Evolutionary conservation across 2,329 filamentous ascomycete species (phyloP).

Genomic region (Xylariaceae sp.): DNA sequence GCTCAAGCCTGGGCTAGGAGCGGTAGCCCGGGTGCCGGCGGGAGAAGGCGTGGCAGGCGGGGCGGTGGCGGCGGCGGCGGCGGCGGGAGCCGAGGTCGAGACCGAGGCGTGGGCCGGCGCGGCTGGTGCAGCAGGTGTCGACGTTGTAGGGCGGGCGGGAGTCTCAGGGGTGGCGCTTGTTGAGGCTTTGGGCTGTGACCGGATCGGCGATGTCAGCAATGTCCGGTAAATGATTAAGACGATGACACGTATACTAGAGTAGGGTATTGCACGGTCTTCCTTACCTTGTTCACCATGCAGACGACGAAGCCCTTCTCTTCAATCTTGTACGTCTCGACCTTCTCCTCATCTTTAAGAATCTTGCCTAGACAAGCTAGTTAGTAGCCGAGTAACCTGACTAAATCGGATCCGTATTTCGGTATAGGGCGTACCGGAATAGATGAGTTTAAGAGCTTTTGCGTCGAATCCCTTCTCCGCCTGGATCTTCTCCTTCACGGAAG

Average conservation of each 20-base stretch:
- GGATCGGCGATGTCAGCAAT: slow-evolving; percentile 4
- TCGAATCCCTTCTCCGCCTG: slow-evolving; percentile 92
- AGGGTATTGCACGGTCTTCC: slow-evolving; percentile 14
- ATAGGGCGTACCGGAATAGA: slow-evolving; percentile 76
- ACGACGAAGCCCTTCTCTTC: slow-evolving; percentile 99
- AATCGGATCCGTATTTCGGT: neutral
- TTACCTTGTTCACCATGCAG: slow-evolving; percentile 95
- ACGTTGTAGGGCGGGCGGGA: slow-evolving; percentile 49
- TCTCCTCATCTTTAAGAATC: slow-evolving; percentile 96
- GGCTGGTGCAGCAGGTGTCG: slow-evolving; percentile 46
- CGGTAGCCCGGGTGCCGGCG: slow-evolving; percentile 37
- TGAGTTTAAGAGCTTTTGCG: slow-evolving; percentile 83
- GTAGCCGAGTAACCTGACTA: slow-evolving; percentile 5
- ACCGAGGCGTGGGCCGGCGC: slow-evolving; percentile 40
- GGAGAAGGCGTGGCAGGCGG: slow-evolving; percentile 51
- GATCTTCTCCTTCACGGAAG: slow-evolving; percentile 88
- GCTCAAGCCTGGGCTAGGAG: slow-evolving; percentile 48
- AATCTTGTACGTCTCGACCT: slow-evolving; percentile 93
- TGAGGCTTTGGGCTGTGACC: slow-evolving; percentile 65
- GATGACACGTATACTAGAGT: neutral
- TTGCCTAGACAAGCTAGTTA: slow-evolving; percentile 61
- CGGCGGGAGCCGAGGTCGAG: slow-evolving; percentile 18
- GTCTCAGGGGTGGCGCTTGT: slow-evolving; percentile 58
- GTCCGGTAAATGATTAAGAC: neutral
- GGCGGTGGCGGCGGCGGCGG: slow-evolving; percentile 44